Evolutionary conservation across 805 yeast genomes (phyloP).

Genomic region (Candida schatavii): DNA sequence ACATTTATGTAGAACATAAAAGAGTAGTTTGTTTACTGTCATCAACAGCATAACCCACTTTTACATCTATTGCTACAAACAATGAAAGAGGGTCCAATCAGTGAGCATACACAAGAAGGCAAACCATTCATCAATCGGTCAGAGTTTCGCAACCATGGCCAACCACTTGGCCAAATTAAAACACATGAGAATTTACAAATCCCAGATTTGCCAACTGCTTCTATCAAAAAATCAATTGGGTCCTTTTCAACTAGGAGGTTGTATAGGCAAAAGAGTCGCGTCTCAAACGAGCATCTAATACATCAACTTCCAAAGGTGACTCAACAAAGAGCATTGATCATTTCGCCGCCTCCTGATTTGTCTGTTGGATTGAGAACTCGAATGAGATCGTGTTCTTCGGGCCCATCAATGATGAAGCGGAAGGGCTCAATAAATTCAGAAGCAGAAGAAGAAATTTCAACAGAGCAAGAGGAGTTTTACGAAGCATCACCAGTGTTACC

Average conservation of each 20-base stretch:
- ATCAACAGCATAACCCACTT: too few relatives aligned
- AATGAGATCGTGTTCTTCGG: background rate
- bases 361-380: background rate
- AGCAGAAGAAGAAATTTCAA: background rate
- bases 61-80: too few relatives aligned
- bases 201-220: background rate
- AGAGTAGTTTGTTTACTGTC: too few relatives aligned
- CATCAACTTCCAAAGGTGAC: background rate
- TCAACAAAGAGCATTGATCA: background rate
- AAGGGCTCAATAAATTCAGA: background rate
- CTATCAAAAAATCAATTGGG: conserved; percentile 1
- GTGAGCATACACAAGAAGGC: too few relatives aligned
- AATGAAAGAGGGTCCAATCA: too few relatives aligned
- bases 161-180: background rate
- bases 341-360: background rate
- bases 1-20: too few relatives aligned
- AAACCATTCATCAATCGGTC: too few relatives aligned
- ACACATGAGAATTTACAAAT: background rate
- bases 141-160: too few relatives aligned
- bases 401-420: too few relatives aligned
- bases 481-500: conserved; percentile 16
- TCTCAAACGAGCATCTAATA: background rate
- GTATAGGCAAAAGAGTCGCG: too few relatives aligned
- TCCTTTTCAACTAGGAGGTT: background rate
- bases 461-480: conserved; percentile 13